Evolutionary conservation across 352 stramenopile genomes (phyloP).

Genomic region (Saprolegnia parasitica): DNA sequence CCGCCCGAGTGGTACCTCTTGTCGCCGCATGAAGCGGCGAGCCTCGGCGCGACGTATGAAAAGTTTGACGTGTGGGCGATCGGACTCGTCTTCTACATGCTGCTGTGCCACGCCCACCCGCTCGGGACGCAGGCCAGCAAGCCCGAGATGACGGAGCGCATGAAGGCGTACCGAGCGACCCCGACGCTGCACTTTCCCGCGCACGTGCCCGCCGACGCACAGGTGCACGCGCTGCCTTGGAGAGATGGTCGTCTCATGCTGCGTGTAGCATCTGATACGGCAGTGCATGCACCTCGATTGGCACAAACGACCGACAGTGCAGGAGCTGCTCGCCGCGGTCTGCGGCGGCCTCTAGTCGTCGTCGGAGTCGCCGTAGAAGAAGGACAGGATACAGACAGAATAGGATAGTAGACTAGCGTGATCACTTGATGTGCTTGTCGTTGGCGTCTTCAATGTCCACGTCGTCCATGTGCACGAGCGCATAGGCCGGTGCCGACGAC

Average conservation of each 20-base stretch:
- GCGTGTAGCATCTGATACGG: not conserved
- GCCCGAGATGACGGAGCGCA: constrained; percentile 4
- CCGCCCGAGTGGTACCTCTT: constrained; percentile 26
- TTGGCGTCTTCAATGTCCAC: constrained; percentile 10
- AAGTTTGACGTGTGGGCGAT: constrained; percentile 28
- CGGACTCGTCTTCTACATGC: constrained; percentile 22
- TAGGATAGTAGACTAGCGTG: too few relatives aligned
- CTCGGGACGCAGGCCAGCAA: constrained; percentile 22
- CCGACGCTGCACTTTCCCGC: constrained; percentile 7
- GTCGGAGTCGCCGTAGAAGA: not conserved
- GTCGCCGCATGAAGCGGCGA: not conserved
- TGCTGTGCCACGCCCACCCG: constrained; percentile 13
- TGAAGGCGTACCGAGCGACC: not conserved
- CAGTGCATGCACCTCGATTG: constrained; percentile 11
- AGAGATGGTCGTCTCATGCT: not conserved
- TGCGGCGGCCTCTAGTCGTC: not conserved
- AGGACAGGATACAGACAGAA: too few relatives aligned
- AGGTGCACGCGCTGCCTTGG: not conserved
- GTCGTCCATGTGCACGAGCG: constrained; percentile 8
- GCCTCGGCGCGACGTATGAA: constrained; percentile 9
- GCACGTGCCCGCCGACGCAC: not conserved
- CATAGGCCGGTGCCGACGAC: constrained; percentile 1
- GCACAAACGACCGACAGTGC: not conserved
- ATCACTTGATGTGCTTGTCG: constrained; percentile 9
- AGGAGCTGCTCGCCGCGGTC: not conserved